phyloP scores from a whole-genome alignment of 1,284 basidiomycete genomes.

The Fomitopsis betulina region DNA sequence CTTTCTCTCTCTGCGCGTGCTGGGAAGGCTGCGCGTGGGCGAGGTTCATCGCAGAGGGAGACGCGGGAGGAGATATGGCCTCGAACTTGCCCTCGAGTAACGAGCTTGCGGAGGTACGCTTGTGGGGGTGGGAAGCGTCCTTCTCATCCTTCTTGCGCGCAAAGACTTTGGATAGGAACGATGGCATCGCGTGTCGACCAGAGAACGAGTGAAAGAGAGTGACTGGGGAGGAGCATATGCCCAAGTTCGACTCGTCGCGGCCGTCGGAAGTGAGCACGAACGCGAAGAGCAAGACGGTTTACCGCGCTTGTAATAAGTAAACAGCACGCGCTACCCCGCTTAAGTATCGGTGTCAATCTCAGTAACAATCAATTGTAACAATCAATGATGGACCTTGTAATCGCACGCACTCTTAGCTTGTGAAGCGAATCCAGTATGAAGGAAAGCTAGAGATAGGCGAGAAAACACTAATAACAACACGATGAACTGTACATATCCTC shows the following conservation, averaged over 20 bases:
- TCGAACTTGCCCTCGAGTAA: conserved; percentile 73
- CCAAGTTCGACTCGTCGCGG: conserved; percentile 3
- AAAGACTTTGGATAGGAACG: conserved; percentile 73
- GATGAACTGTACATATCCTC: neutral
- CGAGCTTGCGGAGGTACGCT: conserved; percentile 37
- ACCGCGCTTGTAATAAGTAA: neutral
- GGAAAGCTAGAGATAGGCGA: neutral
- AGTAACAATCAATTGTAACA: neutral
- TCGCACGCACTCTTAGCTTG: neutral
- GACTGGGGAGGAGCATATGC: neutral
- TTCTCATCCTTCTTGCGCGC: conserved; percentile 66
- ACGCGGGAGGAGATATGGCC: conserved; percentile 51
- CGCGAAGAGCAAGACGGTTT: neutral
- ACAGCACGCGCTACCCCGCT: neutral
- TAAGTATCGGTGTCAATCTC: neutral
- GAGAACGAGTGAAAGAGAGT: conserved; percentile 3
- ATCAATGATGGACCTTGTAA: neutral
- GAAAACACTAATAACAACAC: neutral
- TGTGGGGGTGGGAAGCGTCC: conserved; percentile 32
- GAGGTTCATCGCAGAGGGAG: conserved; percentile 44
- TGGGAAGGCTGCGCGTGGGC: conserved; percentile 16
- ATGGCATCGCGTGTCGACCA: conserved; percentile 48
- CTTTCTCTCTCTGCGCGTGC: conserved; percentile 32
- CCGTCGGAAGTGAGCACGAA: neutral
- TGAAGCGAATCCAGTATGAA: neutral